A percentile compares a stretch with the other conserved stretches of the same genome.
Evolutionary conservation across 1,139 yeast genomes (phyloP).

Genomic region (Yamadazyma membranifaciens): DNA sequence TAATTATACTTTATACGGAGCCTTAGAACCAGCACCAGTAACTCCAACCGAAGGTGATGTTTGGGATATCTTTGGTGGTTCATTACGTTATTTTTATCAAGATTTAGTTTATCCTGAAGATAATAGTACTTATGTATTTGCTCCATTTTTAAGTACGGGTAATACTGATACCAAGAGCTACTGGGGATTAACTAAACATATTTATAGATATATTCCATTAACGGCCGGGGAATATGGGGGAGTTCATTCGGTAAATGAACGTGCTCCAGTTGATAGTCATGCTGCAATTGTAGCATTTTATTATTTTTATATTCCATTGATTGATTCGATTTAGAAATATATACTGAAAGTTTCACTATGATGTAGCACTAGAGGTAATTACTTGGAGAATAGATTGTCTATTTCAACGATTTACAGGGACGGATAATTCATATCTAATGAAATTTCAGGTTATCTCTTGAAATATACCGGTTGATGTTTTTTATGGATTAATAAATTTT

Average conservation of each 20-base stretch:
- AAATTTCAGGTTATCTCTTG: too few species aligned
- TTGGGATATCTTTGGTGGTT: conserved; percentile 56
- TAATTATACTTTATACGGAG: conserved; percentile 32
- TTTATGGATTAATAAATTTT: not conserved
- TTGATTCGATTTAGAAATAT: conserved; percentile 19
- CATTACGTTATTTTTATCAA: conserved; percentile 55
- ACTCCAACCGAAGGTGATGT: conserved; percentile 46
- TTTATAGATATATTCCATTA: conserved; percentile 35
- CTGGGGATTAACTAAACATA: conserved; percentile 38
- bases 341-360: too few species aligned
- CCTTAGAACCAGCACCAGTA: conserved; percentile 59
- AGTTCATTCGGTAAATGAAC: conserved; percentile 38
- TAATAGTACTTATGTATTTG: conserved; percentile 26
- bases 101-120: conserved; percentile 35
- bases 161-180: conserved; percentile 41
- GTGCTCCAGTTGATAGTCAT: conserved; percentile 24
- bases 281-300: conserved; percentile 29
- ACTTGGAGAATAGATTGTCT: too few species aligned
- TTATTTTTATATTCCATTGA: conserved; percentile 37
- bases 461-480: too few species aligned
- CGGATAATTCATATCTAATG: too few species aligned
- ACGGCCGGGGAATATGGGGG: conserved; percentile 15
- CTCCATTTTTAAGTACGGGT: conserved; percentile 36
- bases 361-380: too few species aligned
- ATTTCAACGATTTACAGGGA: too few species aligned